Evolutionary conservation across 1,284 basidiomycete genomes (phyloP).

Genomic region (Takashimella koratensis): DNA sequence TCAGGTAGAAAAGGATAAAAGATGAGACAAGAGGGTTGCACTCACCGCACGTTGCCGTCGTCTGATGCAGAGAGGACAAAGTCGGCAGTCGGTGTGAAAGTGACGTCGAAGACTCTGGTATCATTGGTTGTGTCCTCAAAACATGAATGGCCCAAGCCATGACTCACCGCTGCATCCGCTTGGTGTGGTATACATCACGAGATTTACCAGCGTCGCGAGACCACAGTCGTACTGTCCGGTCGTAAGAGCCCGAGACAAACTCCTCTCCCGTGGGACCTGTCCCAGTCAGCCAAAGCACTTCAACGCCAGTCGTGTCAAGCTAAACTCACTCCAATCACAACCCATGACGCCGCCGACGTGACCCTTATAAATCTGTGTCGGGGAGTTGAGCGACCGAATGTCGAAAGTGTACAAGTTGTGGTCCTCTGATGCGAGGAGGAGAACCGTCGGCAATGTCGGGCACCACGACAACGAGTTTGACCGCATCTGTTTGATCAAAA

Average conservation of each 20-base stretch:
- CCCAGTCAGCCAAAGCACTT: constrained; percentile 28
- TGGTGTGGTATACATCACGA: constrained; percentile 94
- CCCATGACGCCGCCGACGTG: constrained; percentile 94
- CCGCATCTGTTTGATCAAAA: constrained; percentile 59
- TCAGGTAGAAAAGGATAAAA: no score
- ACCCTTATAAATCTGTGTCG: constrained; percentile 93
- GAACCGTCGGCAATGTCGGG: constrained; percentile 85
- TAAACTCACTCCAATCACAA: constrained; percentile 71
- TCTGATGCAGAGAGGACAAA: constrained; percentile 93
- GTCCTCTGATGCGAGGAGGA: constrained; percentile 93
- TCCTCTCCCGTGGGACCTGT: constrained; percentile 81
- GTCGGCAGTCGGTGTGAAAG: constrained; percentile 82
- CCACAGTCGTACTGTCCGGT: constrained; percentile 92
- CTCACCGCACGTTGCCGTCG: constrained; percentile 82
- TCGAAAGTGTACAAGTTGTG: constrained; percentile 99
- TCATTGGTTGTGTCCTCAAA: neutral
- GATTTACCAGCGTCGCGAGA: constrained; percentile 76
- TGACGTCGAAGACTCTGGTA: constrained; percentile 53
- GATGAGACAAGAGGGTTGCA: no score
- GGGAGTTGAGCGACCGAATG: constrained; percentile 75
- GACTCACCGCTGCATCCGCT: constrained; percentile 91
- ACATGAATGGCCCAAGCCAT: neutral
- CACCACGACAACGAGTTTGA: constrained; percentile 92
- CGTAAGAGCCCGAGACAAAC: constrained; percentile 95
- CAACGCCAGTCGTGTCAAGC: constrained; percentile 12